Conservation (phyloP, 2,329 filamentous ascomycete genomes). For the Trichoderma sp. region DNA sequence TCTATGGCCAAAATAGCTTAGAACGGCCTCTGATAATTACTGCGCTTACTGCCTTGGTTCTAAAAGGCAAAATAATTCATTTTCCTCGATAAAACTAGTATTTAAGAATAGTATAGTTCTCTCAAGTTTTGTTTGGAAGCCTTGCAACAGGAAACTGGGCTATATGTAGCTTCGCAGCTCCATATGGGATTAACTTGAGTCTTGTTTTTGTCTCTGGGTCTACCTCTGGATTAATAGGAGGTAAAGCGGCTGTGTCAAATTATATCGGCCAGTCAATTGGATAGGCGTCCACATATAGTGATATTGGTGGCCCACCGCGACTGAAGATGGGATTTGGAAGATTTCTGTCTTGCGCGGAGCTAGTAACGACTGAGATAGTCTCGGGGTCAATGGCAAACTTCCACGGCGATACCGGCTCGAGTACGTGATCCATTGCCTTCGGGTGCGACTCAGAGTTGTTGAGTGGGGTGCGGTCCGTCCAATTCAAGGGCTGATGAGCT, state of each 20-base stretch:
- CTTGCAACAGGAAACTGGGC: not conserved
- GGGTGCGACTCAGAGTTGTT: not conserved
- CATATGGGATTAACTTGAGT: not conserved
- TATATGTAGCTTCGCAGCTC: not conserved
- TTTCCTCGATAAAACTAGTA: not conserved
- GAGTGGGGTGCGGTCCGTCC: not conserved
- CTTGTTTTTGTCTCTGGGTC: not conserved
- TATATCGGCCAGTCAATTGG: not conserved
- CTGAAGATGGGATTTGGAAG: not conserved
- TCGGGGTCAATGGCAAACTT: not conserved
- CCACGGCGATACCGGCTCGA: not conserved
- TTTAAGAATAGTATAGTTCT: not conserved
- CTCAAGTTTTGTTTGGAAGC: not conserved
- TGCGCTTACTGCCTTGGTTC: not conserved
- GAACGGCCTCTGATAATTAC: not conserved
- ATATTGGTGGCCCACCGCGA: not conserved
- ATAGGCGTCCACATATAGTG: not conserved
- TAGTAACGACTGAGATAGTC: not conserved
- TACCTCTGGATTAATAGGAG: not conserved
- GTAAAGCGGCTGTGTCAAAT: not conserved
- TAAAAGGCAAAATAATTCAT: no score
- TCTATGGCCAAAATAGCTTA: no score
- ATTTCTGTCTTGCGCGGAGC: not conserved
- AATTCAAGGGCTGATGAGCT: not conserved
- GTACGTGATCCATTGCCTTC: not conserved